Conservation (phyloP, 2,329 filamentous ascomycete genomes). For the Leptodontidium sp. region DNA sequence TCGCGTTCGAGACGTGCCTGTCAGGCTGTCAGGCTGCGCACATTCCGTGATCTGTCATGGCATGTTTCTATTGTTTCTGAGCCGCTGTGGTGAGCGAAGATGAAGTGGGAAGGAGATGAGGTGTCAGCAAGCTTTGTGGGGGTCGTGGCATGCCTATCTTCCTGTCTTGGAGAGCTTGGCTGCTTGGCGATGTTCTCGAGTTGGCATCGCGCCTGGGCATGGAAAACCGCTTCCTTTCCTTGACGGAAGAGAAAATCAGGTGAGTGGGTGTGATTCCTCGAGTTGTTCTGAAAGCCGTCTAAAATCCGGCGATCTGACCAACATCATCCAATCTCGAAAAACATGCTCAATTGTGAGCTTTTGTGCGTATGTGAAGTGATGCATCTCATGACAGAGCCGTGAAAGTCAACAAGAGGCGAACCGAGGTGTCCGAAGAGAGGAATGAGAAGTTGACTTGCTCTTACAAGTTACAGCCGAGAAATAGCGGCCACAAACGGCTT, state of each 20-base stretch:
- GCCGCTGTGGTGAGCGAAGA: neutral
- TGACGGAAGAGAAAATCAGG: neutral
- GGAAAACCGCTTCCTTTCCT: neutral
- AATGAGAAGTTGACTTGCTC: neutral
- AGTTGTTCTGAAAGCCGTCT: neutral
- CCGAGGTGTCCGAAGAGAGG: neutral
- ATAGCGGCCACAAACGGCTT: constrained; percentile 7
- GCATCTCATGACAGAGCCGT: neutral
- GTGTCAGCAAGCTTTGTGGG: constrained; percentile 21
- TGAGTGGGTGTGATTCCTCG: neutral
- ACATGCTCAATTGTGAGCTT: neutral
- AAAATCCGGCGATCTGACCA: neutral
- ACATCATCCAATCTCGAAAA: neutral
- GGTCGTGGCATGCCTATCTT: constrained; percentile 15
- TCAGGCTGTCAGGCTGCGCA: no score
- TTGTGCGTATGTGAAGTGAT: neutral
- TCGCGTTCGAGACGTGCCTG: neutral
- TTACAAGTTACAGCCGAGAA: neutral
- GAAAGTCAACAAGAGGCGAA: neutral
- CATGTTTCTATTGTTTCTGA: neutral
- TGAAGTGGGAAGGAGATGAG: constrained; percentile 19
- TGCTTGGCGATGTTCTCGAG: constrained; percentile 6
- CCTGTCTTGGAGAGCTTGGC: constrained; percentile 18
- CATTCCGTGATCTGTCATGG: neutral
- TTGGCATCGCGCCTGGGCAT: constrained; percentile 11